phyloP scores from a whole-genome alignment of 306 rosid species.

The Morella rubra region DNA sequence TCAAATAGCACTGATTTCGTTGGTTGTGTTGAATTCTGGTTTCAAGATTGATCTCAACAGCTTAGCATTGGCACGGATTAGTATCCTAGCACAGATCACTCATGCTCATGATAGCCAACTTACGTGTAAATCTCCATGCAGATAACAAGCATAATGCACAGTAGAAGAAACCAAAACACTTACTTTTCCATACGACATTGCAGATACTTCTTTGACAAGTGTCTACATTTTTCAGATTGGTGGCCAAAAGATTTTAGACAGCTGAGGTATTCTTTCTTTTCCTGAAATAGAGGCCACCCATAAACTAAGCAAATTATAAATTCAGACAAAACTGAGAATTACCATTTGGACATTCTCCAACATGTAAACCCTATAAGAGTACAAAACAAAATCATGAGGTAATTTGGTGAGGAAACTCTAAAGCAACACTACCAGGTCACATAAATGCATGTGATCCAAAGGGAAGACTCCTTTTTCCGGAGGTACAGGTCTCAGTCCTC shows the following conservation, averaged over 20 bases:
- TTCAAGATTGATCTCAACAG: neutral
- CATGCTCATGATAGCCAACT: too few relatives aligned
- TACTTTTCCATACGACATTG: conserved; percentile 92
- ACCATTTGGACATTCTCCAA: neutral
- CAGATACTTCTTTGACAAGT: conserved; percentile 74
- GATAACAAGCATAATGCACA: neutral
- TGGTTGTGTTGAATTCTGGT: neutral
- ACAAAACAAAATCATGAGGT: neutral
- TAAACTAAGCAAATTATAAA: neutral
- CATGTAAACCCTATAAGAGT: neutral
- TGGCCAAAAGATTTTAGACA: conserved; percentile 72
- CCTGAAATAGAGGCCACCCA: conserved; percentile 49
- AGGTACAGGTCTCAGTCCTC: conserved; percentile 89
- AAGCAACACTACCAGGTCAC: conserved; percentile 66
- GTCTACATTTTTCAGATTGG: conserved; percentile 77
- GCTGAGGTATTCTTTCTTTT: conserved; percentile 74
- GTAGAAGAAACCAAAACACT: conserved; percentile 35
- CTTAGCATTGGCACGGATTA: neutral
- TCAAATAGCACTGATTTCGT: neutral
- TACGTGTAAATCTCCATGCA: too few relatives aligned
- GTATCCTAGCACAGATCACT: neutral
- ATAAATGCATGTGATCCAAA: conserved; percentile 89
- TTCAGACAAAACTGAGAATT: neutral
- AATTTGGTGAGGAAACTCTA: neutral
- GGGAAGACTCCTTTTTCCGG: conserved; percentile 98